Evolutionary conservation across 1,284 basidiomycete species (phyloP), one percentile per base, ranked within the genome.

Genomic region (Leccinum glutinopallens): DNA sequence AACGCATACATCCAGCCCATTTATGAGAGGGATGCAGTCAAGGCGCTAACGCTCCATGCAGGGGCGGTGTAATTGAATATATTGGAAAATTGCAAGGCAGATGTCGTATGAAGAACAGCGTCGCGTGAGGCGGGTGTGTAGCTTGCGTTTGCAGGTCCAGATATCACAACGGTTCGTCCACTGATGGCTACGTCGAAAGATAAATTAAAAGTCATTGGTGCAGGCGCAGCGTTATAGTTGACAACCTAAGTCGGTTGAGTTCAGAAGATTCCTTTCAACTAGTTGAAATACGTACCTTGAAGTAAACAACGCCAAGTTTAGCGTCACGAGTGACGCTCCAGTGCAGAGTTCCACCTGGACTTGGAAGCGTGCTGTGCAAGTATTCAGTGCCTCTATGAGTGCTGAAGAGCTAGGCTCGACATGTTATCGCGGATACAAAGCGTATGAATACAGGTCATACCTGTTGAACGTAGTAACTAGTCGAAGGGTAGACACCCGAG

Each of bases 401-500:
- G 65, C 85, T 85, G 76, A 90, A 90, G 49, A 91, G 79, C 85
- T 89, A 62, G 15, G 35, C 3, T 37, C 25, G 5, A 19, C 12
- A 53, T 1, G 35, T 75, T 3, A 71, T 19, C 54, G 10, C 12
- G 13, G 7, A 6, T 37, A 65, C 43, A 9, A 53, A 17, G 46
- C n/a, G 13, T 7, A 13, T n/a, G 13, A 13, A 4, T 5, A 19
- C 17, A 12, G 0, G 33, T 51, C 57, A 33, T 63, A 86, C 87
- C 78, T 88, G 83, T 70, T 91, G 89, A 1, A 84, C 82, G 66
- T 87, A 87, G 78, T 85, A 91, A 66, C 86, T 88, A 0, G 87
- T 87, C 0, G 87, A 89, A 37, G 72, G 78, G 66, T 83, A 83
- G 4, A 89, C 84, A 0, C 74, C 74, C 3, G 79, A 82, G 25